Percentiles rank a stretch among this genome's conserved stretches.
Evolutionary conservation across 345 rosid genomes (phyloP).

Genomic region (Clarkia xantiana): DNA sequence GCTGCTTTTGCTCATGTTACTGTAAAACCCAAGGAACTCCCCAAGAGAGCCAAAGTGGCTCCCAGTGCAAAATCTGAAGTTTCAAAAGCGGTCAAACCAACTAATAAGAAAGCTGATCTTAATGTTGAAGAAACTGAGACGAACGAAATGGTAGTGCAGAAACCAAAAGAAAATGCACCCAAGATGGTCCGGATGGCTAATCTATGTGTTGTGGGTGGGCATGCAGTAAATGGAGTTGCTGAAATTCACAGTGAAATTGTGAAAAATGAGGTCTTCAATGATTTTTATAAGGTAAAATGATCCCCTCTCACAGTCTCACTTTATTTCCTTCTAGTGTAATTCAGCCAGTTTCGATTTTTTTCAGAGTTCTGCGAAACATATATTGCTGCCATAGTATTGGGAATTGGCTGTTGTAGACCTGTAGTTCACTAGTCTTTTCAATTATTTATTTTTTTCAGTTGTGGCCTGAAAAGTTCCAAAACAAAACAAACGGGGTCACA

Average conservation of each 20-base stretch:
- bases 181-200: conserved; percentile 35
- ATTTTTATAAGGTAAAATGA: conserved; percentile 21
- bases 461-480: conserved; percentile 44
- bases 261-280: conserved; percentile 35
- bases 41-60: conserved; percentile 9
- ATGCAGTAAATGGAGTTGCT: conserved; percentile 41
- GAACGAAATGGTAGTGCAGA: conserved; percentile 9
- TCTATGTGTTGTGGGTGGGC: conserved; percentile 31
- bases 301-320: background rate
- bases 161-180: conserved; percentile 20
- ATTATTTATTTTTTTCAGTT: conserved; percentile 21
- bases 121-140: conserved; percentile 9
- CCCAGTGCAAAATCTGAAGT: conserved; percentile 1
- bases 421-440: background rate
- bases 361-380: background rate
- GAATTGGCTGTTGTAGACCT: background rate
- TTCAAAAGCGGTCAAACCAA: conserved; percentile 10
- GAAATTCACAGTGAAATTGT: conserved; percentile 45
- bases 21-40: conserved; percentile 12
- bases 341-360: background rate
- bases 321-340: background rate
- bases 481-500: conserved; percentile 49
- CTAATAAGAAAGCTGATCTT: conserved; percentile 11
- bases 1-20: conserved; percentile 18
- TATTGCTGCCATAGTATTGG: background rate